phyloP scores from a whole-genome alignment of 148 eudicot genomes.

The Diospyros kaki region DNA sequence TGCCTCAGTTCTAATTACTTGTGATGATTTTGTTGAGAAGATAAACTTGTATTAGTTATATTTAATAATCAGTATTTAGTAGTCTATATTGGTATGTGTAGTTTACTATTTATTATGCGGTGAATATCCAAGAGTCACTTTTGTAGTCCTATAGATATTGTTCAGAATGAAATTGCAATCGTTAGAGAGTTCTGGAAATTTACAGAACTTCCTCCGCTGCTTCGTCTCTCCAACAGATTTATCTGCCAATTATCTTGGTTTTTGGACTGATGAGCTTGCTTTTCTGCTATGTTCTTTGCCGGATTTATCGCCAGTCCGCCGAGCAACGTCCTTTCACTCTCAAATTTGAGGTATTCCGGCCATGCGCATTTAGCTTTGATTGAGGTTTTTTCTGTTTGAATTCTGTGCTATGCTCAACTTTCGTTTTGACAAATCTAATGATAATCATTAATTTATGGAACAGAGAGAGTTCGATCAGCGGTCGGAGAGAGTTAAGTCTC shows the following conservation, averaged over 20 bases:
- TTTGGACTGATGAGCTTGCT: background rate
- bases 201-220: too few relatives aligned
- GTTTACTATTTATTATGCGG: too few relatives aligned
- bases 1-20: too few relatives aligned
- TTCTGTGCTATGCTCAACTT: background rate
- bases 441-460: conserved; percentile 1
- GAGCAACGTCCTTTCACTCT: conserved; percentile 33
- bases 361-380: background rate
- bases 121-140: background rate
- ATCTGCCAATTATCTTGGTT: background rate
- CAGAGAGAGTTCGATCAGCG: conserved; percentile 57
- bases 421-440: background rate
- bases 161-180: background rate
- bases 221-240: too few relatives aligned
- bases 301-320: conserved; percentile 1
- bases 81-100: too few relatives aligned
- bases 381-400: background rate
- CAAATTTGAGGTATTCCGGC: conserved; percentile 37
- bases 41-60: too few relatives aligned
- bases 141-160: background rate
- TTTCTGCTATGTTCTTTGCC: background rate
- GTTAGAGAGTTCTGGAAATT: background rate
- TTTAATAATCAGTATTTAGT: too few relatives aligned
- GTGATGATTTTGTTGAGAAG: too few relatives aligned
- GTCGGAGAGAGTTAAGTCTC: conserved; percentile 64